phyloP scores from a whole-genome alignment of 2,329 filamentous ascomycete genomes.

The Domatiomyces globalis region DNA sequence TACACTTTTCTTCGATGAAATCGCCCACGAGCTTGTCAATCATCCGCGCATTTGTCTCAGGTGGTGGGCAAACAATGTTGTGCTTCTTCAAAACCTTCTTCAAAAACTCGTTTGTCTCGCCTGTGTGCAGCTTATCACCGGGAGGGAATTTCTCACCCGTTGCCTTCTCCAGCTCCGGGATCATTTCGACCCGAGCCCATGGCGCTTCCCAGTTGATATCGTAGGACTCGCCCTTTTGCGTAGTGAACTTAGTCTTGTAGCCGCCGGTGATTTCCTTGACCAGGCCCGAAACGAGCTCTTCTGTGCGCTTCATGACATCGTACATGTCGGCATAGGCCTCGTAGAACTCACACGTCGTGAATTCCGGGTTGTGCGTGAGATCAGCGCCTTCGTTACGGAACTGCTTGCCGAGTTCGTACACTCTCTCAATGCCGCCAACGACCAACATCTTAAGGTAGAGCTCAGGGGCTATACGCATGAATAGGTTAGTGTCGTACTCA shows the following conservation, averaged over 20 bases:
- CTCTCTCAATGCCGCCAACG: slow-evolving; percentile 82
- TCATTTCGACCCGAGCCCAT: slow-evolving; percentile 93
- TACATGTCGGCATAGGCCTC: slow-evolving; percentile 84
- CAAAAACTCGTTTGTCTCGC: slow-evolving; percentile 80
- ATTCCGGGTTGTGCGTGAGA: slow-evolving; percentile 93
- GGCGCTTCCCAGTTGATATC: slow-evolving; percentile 92
- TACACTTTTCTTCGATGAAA: slow-evolving; percentile 84
- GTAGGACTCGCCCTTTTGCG: slow-evolving; percentile 70
- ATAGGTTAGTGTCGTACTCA: slow-evolving; percentile 86
- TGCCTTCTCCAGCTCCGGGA: slow-evolving; percentile 75
- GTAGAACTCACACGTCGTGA: slow-evolving; percentile 97
- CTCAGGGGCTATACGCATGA: slow-evolving; percentile 87
- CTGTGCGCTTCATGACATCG: slow-evolving; percentile 80
- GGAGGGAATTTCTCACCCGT: slow-evolving; percentile 89
- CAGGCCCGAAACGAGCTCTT: slow-evolving; percentile 77
- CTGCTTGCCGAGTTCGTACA: slow-evolving; percentile 90
- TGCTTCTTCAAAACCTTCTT: slow-evolving; percentile 72
- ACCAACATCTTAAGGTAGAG: slow-evolving; percentile 93
- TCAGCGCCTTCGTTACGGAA: slow-evolving; percentile 91
- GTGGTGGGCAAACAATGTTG: slow-evolving; percentile 77
- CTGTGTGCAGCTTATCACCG: slow-evolving; percentile 74
- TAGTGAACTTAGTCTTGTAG: slow-evolving; percentile 75
- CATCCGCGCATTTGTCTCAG: slow-evolving; percentile 88
- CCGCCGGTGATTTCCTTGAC: slow-evolving; percentile 79
- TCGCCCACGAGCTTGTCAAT: slow-evolving; percentile 89